phyloP scores from a whole-genome alignment of 345 rosid species.

The Lumnitzera racemosa region DNA sequence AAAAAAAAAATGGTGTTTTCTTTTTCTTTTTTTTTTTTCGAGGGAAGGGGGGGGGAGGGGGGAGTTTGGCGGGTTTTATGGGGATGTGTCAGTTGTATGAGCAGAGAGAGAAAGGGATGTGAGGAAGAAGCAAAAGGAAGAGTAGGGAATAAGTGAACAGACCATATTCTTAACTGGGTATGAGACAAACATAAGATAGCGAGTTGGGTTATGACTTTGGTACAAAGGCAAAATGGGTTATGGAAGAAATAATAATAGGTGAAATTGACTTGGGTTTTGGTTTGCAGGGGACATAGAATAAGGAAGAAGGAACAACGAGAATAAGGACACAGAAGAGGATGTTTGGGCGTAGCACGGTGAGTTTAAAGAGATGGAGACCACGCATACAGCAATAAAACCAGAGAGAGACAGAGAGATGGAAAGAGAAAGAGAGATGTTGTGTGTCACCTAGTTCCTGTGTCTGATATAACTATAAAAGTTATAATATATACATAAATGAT shows the following conservation, averaged over 20 bases:
- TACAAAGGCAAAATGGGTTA: constrained; percentile 10
- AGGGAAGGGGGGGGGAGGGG: too few relatives aligned
- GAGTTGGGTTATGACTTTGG: constrained; percentile 9
- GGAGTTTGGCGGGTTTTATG: not conserved
- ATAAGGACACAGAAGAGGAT: constrained; percentile 16
- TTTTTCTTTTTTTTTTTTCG: too few relatives aligned
- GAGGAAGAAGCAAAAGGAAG: constrained; percentile 17
- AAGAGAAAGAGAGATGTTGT: not conserved
- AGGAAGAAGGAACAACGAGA: constrained; percentile 18
- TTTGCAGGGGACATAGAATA: constrained; percentile 4
- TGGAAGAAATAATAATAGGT: constrained; percentile 2
- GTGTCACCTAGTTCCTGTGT: constrained; percentile 16
- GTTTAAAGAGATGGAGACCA: not conserved
- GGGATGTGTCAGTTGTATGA: constrained; percentile 3
- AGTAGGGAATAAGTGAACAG: constrained; percentile 16
- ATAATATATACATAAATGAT: too few relatives aligned
- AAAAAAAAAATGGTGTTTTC: too few relatives aligned
- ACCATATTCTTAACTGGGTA: constrained; percentile 32
- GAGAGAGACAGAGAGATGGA: not conserved
- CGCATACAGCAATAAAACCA: constrained; percentile 6
- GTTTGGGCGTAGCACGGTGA: constrained; percentile 2
- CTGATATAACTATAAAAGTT: constrained; percentile 24
- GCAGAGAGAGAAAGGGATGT: constrained; percentile 20
- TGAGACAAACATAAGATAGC: constrained; percentile 46
- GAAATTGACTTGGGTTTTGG: not conserved